These are phyloP conservation scores for Fragilaria crotonensis DNA, from an alignment of 108 stramenopile genomes.

Conservation along the genomic window DNA sequence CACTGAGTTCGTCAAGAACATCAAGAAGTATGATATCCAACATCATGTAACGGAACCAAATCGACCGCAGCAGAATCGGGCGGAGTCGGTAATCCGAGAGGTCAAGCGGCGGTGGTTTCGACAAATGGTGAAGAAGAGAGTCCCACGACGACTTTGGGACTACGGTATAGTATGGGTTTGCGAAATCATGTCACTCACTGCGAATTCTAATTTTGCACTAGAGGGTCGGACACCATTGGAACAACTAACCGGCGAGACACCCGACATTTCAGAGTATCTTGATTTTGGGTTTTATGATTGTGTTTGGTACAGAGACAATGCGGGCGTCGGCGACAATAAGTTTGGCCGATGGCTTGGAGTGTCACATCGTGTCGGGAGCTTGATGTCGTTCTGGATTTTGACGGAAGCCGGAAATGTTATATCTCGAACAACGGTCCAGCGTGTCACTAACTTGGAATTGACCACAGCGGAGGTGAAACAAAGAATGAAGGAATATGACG, in stretches of 20 bases:
- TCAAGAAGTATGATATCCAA: not conserved
- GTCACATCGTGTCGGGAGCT: constrained; percentile 13
- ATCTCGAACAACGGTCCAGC: constrained; percentile 18
- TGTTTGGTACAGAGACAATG: too few species aligned
- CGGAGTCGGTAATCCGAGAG: constrained; percentile 5
- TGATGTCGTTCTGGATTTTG: constrained; percentile 26
- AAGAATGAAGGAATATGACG: too few species aligned
- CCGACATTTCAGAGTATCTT: constrained; percentile 27
- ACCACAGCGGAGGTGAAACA: too few species aligned
- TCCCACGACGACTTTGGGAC: constrained; percentile 13
- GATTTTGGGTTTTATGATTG: constrained; percentile 43
- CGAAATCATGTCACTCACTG: constrained; percentile 11
- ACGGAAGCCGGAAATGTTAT: constrained; percentile 8
- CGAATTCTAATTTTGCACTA: constrained; percentile 21
- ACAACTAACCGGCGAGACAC: too few species aligned
- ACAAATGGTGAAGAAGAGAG: not conserved
- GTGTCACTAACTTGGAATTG: constrained; percentile 14
- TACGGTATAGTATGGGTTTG: too few species aligned
- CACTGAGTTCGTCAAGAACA: not conserved
- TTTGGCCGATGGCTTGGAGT: constrained; percentile 19
- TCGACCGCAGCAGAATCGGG: constrained; percentile 15
- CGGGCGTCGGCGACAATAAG: too few species aligned
- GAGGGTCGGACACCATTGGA: too few species aligned
- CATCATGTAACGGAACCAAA: constrained; percentile 2
- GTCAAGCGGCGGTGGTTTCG: too few species aligned